Evolutionary conservation across 106 monocot genomes (phyloP).

Genomic region (Narthecium ossifragum): DNA sequence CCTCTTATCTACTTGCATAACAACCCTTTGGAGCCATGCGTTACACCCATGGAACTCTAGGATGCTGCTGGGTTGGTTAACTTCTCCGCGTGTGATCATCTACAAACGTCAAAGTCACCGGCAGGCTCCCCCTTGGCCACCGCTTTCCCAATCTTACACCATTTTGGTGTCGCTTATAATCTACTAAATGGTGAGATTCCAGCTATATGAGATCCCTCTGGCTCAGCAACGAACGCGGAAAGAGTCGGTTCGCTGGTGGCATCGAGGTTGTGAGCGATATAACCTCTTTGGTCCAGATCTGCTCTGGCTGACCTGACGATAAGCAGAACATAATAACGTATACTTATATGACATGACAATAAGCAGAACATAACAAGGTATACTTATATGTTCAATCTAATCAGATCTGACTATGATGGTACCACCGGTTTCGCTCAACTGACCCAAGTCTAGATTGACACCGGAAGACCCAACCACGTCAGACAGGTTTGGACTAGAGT

Average conservation of each 20-base stretch:
- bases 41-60: conserved; percentile 16
- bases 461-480: too few species aligned
- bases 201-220: conserved; percentile 26
- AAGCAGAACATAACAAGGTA: too few species aligned
- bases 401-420: too few species aligned
- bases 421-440: too few species aligned
- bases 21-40: conserved; percentile 58
- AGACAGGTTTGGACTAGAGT: too few species aligned
- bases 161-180: conserved; percentile 34
- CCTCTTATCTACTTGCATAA: conserved; percentile 38
- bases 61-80: conserved; percentile 31
- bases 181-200: conserved; percentile 20
- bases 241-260: conserved; percentile 20
- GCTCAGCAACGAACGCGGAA: conserved; percentile 47
- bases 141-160: conserved; percentile 27
- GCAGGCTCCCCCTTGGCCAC: conserved; percentile 28
- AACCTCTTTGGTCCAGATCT: conserved; percentile 24
- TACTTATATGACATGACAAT: too few species aligned
- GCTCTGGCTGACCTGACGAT: conserved; percentile 67
- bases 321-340: too few species aligned
- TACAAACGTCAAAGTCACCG: conserved; percentile 47
- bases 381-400: too few species aligned
- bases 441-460: too few species aligned
- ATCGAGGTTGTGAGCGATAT: conserved; percentile 39
- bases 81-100: conserved; percentile 59